Evolutionary conservation across 2,329 filamentous ascomycete species (phyloP), one percentile per base, ranked within the genome.

Genomic region (Zelopaecilomyces penicillatus): DNA sequence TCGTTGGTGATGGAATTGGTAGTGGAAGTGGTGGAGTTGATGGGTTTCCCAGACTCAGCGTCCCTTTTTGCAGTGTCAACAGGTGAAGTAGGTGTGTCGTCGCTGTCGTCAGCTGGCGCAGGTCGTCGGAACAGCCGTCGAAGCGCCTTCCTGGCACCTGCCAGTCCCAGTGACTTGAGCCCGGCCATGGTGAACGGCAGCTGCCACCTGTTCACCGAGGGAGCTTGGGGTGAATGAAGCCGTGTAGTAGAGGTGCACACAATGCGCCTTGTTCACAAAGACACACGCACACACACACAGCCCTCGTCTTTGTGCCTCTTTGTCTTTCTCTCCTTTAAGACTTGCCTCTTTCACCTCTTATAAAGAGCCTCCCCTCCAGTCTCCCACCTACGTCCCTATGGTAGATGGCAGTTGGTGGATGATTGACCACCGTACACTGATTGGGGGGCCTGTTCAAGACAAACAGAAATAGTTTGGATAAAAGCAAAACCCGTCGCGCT

Each of bases 51-150:
- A 12, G 28, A 19, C 12, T 12, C 12, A 27, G 39, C 1, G 30
- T 10, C 5, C 28, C 26, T 10, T 10, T 26, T 46, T 8, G 30
- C 12, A 10, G 30, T 9, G 28, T 30, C 12, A 34, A 31, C 9
- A 19, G 40, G 28, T 26, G 40, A 29, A 11, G 31, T 28, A 11
- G 40, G 7, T n/a, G 29, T 19, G 5, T 26, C n/a, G 11, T 30
- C 26, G n/a, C 28, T 47, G 29, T 53, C 50, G 34, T 35, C 56
- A 54, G 50, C 51, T 55, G 56, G 52, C 51, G 51, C 44, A 42
- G 46, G 49, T 34, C 59, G 55, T 7, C 59, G 54, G 47, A 65
- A 58, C 43, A 62, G 51, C 45, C 53, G 57, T 19, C 61, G 62
- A 12, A 65, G 44, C 31, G 54, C 53, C 39, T 52, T 57, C 47